Percentiles rank a stretch among this genome's conserved stretches.
These are phyloP conservation scores for Lepidopterella palustris DNA, from an alignment of 495 filamentous ascomycete species.

Conservation along the genomic window DNA sequence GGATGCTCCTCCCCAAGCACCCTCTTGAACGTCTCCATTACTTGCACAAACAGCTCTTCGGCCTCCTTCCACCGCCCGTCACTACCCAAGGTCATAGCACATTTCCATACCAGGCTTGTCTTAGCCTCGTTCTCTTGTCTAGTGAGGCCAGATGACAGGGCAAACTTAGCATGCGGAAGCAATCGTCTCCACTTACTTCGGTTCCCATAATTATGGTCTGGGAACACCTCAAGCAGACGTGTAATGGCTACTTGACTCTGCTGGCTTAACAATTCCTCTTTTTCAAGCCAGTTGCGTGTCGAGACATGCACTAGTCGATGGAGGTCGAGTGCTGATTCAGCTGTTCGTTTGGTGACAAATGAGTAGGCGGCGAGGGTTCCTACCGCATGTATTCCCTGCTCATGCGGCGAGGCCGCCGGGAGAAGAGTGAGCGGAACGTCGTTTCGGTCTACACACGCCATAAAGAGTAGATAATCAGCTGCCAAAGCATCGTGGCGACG, in stretches of 20 bases:
- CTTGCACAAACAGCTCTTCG: no score
- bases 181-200: constrained; percentile 4
- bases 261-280: background rate
- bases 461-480: constrained; percentile 21
- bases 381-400: background rate
- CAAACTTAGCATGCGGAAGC: constrained; percentile 2
- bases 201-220: constrained; percentile 1
- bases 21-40: no score
- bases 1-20: no score
- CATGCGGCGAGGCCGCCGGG: background rate
- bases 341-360: background rate
- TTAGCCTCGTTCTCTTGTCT: background rate
- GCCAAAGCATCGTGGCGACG: constrained; percentile 8
- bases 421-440: constrained; percentile 19
- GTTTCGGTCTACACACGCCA: constrained; percentile 17
- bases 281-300: constrained; percentile 1
- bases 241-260: background rate
- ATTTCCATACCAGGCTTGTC: constrained; percentile 1
- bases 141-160: background rate
- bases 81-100: background rate
- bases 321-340: constrained; percentile 4
- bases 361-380: background rate
- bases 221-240: constrained; percentile 1
- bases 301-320: constrained; percentile 9
- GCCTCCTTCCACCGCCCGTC: background rate